Evolutionary conservation across 2,329 filamentous ascomycete genomes (phyloP).

Genomic region (Xylariaceae sp.): DNA sequence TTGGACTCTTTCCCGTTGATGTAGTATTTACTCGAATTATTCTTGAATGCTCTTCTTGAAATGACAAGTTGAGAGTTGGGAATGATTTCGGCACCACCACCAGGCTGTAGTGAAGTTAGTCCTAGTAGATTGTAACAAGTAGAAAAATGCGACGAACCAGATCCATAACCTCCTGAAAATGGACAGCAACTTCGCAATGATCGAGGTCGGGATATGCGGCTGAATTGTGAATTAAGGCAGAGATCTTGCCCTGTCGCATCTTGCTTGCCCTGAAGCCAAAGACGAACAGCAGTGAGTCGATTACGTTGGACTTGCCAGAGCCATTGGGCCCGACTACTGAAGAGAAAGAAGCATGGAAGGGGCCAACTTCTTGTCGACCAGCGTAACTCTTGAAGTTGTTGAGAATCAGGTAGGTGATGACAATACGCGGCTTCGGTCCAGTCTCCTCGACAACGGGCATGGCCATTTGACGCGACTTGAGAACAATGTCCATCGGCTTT

Average conservation of each 20-base stretch:
- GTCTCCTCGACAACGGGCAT: slow-evolving; percentile 74
- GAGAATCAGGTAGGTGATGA: slow-evolving; percentile 89
- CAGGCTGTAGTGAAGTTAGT: slow-evolving; percentile 58
- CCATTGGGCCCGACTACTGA: slow-evolving; percentile 98
- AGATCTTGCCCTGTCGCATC: slow-evolving; percentile 99
- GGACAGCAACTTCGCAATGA: slow-evolving; percentile 93
- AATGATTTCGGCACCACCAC: slow-evolving; percentile 76
- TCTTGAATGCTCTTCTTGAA: slow-evolving; percentile 93
- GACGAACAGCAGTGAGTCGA: slow-evolving; percentile 97
- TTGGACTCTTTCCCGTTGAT: slow-evolving; percentile 90
- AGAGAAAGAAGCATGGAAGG: slow-evolving; percentile 96
- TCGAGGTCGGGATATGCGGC: slow-evolving; percentile 84
- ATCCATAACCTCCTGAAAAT: slow-evolving; percentile 95
- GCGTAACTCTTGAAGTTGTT: slow-evolving; percentile 99
- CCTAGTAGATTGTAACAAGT: neutral
- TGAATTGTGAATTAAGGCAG: slow-evolving; percentile 96
- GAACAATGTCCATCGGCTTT: slow-evolving; percentile 90
- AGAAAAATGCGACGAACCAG: slow-evolving; percentile 54
- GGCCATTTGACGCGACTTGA: slow-evolving; percentile 79
- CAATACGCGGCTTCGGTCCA: slow-evolving; percentile 82
- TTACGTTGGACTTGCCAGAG: slow-evolving; percentile 98
- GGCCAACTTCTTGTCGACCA: slow-evolving; percentile 91
- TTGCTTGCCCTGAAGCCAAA: slow-evolving; percentile 99
- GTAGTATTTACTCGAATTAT: slow-evolving; percentile 98
- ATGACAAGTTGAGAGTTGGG: slow-evolving; percentile 86